Base-by-base conservation (phyloP, 441 rosid genomes). In the Dalechampia spathulata region DNA sequence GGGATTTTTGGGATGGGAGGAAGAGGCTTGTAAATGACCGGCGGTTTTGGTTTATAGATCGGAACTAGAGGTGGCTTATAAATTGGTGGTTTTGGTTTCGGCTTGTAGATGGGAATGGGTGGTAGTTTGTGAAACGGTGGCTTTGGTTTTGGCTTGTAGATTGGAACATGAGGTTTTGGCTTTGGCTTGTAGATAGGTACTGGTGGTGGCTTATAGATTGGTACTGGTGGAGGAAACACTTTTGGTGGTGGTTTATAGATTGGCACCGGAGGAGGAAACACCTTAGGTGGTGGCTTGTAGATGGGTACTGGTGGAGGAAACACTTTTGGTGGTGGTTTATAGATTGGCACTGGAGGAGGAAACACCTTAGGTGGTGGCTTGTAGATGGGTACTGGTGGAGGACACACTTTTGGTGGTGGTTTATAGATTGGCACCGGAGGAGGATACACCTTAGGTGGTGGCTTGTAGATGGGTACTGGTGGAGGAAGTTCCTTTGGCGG, bases 11-110 rank as follows among this genome's bases (percentile, higher is more conserved):
- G n/a, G n/a, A n/a, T n/a, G n/a, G 34, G 34, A 3, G n/a, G n/a
- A n/a, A n/a, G 4, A 3, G 73, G 15, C n/a, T 57, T 68, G 30
- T 69, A 54, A 0, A 75, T 52, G 0, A 81, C 5, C 5, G 8
- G 5, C 34, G 34, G 34, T n/a, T n/a, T n/a, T n/a, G n/a, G n/a
- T n/a, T n/a, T n/a, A n/a, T n/a, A n/a, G n/a, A n/a, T n/a, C n/a
- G n/a, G n/a, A n/a, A n/a, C n/a, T n/a, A n/a, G n/a, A n/a, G n/a
- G n/a, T n/a, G n/a, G 34, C 34, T 30, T 30, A 8, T 30, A 30
- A 30, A 30, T 30, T 30, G 34, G 34, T 8, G 34, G 34, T n/a
- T n/a, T n/a, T n/a, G n/a, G n/a, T n/a, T n/a, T 3, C 34, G 34
- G 34, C 8, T 30, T 30, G 4, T 30, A 3, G 34, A 30, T 8